Conservation (phyloP, 2,329 filamentous ascomycete genomes). For the Phialophora expanda region DNA sequence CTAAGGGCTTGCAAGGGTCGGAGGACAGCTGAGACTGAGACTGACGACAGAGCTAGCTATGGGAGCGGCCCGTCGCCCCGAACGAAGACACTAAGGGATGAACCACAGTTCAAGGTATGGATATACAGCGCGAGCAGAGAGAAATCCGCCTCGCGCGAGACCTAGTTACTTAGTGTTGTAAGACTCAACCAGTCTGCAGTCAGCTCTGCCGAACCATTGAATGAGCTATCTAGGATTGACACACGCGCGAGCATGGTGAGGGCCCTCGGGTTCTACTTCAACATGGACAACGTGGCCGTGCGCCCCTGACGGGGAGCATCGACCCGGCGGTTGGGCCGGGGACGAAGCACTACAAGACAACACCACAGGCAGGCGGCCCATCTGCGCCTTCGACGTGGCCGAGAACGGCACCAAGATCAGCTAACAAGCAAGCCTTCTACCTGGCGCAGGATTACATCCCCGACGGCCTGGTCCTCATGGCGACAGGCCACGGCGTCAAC, state of each 20-base stretch:
- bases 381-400: conserved; percentile 49
- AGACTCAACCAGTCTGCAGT: neutral
- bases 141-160: neutral
- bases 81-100: no score
- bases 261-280: conserved; percentile 52
- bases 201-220: no score
- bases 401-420: conserved; percentile 44
- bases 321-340: conserved; percentile 33
- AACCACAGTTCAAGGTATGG: no score
- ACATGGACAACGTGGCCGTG: conserved; percentile 52
- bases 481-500: conserved; percentile 48
- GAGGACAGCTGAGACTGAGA: no score
- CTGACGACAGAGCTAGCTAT: no score
- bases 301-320: conserved; percentile 43
- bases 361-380: conserved; percentile 32
- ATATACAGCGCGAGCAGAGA: no score
- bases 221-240: neutral
- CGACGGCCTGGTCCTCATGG: conserved; percentile 51
- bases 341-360: conserved; percentile 28
- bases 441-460: conserved; percentile 48
- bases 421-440: conserved; percentile 50
- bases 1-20: no score
- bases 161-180: neutral
- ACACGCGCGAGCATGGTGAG: neutral
- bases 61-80: no score